Conservation (phyloP, 2,329 filamentous ascomycete species). For the Trichoderma breve region DNA sequence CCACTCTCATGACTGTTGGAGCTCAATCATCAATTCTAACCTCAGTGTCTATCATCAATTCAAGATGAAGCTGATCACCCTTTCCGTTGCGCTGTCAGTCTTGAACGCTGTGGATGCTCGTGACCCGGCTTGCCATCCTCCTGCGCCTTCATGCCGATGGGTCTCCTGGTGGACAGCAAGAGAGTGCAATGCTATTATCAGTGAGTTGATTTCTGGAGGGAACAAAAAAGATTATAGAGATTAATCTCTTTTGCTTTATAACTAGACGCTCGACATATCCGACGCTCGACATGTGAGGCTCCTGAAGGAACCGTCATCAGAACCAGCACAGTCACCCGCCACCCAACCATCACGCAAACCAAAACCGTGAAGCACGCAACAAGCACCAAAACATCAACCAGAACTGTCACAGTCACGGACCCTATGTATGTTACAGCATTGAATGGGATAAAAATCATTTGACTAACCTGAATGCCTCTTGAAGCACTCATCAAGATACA, state of each 20-base stretch:
- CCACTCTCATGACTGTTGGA: too few species aligned
- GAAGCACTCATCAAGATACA: neutral
- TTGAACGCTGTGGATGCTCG: neutral
- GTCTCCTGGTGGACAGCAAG: neutral
- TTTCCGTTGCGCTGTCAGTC: neutral
- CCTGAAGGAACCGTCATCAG: neutral
- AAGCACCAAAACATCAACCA: neutral
- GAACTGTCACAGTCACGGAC: neutral
- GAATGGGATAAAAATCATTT: neutral
- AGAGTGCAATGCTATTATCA: neutral
- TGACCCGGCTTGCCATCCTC: neutral
- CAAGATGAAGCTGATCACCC: neutral
- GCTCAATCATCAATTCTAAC: neutral
- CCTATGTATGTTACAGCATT: neutral
- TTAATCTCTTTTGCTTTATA: neutral
- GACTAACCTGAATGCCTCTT: neutral
- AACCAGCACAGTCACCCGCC: neutral
- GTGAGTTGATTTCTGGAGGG: neutral
- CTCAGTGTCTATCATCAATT: neutral
- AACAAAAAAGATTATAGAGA: accelerated
- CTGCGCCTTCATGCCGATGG: neutral
- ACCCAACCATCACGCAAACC: neutral
- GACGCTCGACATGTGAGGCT: neutral
- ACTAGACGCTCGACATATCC: neutral
- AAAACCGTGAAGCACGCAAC: neutral